Base-by-base conservation (phyloP, 768 basidiomycete species). In the Rhizopogon sp. region DNA sequence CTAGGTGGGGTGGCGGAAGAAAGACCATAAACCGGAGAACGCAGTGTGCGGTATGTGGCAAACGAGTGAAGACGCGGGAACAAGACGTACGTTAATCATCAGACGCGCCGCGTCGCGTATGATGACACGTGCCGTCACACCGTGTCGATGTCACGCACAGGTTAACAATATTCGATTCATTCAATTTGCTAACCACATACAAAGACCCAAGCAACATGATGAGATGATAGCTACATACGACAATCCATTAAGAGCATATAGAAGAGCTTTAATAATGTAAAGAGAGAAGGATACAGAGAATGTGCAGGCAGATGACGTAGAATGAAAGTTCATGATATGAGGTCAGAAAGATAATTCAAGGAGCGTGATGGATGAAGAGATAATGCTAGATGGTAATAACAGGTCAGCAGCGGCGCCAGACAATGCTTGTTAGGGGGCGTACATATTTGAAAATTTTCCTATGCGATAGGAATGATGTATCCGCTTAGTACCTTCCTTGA, bases 1-100 rank as follows among this genome's bases (percentile, higher is more conserved):
- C 82, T 25, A 82, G 72, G 5, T 88, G 84, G 14, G 90, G 90
- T 3, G 88, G 87, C 43, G 84, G 79, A 40, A 92, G 75, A 63
- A 79, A 87, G 54, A 85, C 87, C 84, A 85, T 85, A 20, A 9
- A 41, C 14, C 43, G 3, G 46, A 22, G 42, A 17, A 22, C 5
- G 46, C 25, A 25, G 25, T 33, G 20, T 25, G 42, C 6, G 31
- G 29, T 50, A 16, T 35, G 42, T 10, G 20, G 29, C 22, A 11
- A 47, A 50, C 20, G 52, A 49, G 20, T 33, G 7, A 50, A 25
- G 4, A 9, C 20, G 29, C 33, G 3, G 29, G 31, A 33, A 49
- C 52, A 25, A 25, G 52, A 45, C 16, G 14, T 5, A 37, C 25
- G 45, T 33, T 53, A 20, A 47, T 46, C 52, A 53, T 41, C 14